These are phyloP conservation scores for Rutstroemia sydowiana DNA, from an alignment of 2,329 filamentous ascomycete genomes.

Conservation along the genomic window DNA sequence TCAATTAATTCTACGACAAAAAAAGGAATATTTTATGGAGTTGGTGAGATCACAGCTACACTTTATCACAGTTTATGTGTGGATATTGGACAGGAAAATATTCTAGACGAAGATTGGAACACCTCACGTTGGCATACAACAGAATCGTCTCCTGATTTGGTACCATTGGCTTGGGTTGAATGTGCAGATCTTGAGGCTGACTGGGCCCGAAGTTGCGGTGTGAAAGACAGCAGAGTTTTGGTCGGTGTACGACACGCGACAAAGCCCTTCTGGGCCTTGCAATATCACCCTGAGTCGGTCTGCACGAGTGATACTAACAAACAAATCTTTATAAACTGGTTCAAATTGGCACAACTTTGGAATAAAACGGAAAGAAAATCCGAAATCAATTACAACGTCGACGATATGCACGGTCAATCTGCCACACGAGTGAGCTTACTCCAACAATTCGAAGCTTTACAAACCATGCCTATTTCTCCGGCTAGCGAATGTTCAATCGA, in stretches of 20 bases:
- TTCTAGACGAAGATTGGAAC: constrained; percentile 18
- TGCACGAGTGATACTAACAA: constrained; percentile 53
- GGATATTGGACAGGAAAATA: constrained; percentile 26
- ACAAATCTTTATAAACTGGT: constrained; percentile 55
- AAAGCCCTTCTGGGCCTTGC: constrained; percentile 61
- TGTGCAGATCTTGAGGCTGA: constrained; percentile 18
- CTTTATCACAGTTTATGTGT: constrained; percentile 36
- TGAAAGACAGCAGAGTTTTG: constrained; percentile 36
- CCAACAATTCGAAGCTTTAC: constrained; percentile 13
- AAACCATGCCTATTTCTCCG: constrained; percentile 5
- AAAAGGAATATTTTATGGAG: constrained; percentile 21
- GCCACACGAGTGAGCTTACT: constrained; percentile 25
- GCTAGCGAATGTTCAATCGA: background rate
- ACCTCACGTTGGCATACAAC: constrained; percentile 20
- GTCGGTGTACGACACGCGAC: constrained; percentile 52
- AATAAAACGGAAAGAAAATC: constrained; percentile 27
- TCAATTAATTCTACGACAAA: too few relatives aligned
- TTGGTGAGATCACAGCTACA: constrained; percentile 30
- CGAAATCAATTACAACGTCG: constrained; percentile 6
- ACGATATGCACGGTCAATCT: constrained; percentile 16
- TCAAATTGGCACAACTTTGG: constrained; percentile 43
- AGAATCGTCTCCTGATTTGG: constrained; percentile 18
- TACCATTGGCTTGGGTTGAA: constrained; percentile 31
- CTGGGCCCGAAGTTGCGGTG: constrained; percentile 20
- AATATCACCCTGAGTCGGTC: constrained; percentile 65